phyloP scores from a whole-genome alignment of 768 basidiomycete genomes.

The Neoboletus magnificus region DNA sequence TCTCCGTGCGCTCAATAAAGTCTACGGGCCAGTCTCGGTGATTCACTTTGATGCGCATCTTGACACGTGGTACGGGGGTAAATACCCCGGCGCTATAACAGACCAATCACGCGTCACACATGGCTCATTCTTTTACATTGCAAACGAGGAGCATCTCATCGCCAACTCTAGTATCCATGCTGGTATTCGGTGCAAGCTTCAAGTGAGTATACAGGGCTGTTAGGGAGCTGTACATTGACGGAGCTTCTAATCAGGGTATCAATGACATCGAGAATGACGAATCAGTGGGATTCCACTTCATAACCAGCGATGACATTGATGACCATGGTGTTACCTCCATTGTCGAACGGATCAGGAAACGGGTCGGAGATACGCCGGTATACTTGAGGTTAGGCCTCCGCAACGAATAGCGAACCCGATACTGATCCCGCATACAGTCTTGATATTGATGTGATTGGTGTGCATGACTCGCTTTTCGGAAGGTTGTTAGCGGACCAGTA shows the following conservation, averaged over 20 bases:
- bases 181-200: conserved; percentile 77
- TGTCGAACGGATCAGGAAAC: conserved; percentile 61
- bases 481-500: neutral
- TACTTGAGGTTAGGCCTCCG: conserved; percentile 55
- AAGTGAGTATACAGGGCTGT: conserved; percentile 35
- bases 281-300: conserved; percentile 72
- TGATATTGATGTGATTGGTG: conserved; percentile 82
- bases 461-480: neutral
- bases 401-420: neutral
- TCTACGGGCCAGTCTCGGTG: conserved; percentile 79
- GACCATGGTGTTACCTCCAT: conserved; percentile 72
- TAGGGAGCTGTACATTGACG: neutral
- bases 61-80: conserved; percentile 53
- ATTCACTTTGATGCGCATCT: conserved; percentile 82
- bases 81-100: conserved; percentile 39
- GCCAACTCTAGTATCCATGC: conserved; percentile 75
- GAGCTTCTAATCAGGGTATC: conserved; percentile 12
- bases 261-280: conserved; percentile 57
- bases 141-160: conserved; percentile 75
- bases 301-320: conserved; percentile 81
- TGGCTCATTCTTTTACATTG: conserved; percentile 83
- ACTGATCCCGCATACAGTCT: conserved; percentile 39
- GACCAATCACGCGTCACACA: conserved; percentile 72
- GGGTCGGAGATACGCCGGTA: conserved; percentile 72
- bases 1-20: conserved; percentile 70